Percentiles rank a stretch among this genome's conserved stretches.
These are phyloP conservation scores for Mycogone perniciosa DNA, from an alignment of 2,329 filamentous ascomycete genomes.

Conservation along the genomic window DNA sequence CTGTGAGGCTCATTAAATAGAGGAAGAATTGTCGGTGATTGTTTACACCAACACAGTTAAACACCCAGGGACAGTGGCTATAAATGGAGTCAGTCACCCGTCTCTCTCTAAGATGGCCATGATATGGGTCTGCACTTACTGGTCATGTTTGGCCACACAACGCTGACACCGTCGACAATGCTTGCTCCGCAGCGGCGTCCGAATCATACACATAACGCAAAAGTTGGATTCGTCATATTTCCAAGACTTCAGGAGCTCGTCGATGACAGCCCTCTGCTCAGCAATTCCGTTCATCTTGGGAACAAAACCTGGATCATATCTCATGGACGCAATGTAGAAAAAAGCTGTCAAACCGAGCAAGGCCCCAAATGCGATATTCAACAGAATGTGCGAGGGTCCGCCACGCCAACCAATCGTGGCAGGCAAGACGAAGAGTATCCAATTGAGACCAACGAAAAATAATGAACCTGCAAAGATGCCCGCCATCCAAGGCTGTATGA, in stretches of 20 bases:
- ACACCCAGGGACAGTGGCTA: slow-evolving; percentile 95
- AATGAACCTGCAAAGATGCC: slow-evolving; percentile 87
- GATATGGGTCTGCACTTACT: slow-evolving; percentile 52
- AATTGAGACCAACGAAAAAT: slow-evolving; percentile 73
- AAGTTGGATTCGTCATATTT: slow-evolving; percentile 94
- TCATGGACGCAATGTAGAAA: slow-evolving; percentile 84
- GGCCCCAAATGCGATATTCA: slow-evolving; percentile 68
- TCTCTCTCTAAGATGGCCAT: not conserved
- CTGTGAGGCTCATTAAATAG: slow-evolving; percentile 72
- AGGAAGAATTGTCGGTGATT: slow-evolving; percentile 95
- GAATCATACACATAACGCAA: slow-evolving; percentile 90
- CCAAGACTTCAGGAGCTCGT: slow-evolving; percentile 76
- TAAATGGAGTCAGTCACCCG: slow-evolving; percentile 18
- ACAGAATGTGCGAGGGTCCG: slow-evolving; percentile 50
- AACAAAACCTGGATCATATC: slow-evolving; percentile 84
- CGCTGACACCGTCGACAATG: slow-evolving; percentile 88
- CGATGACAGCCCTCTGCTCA: slow-evolving; percentile 82
- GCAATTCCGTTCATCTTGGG: slow-evolving; percentile 85
- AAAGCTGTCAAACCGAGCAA: slow-evolving; percentile 65
- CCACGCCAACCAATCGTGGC: slow-evolving; percentile 23
- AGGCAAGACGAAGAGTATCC: slow-evolving; percentile 65
- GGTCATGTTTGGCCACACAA: slow-evolving; percentile 93
- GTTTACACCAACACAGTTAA: slow-evolving; percentile 92
- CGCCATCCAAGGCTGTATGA: slow-evolving; percentile 71
- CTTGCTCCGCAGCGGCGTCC: slow-evolving; percentile 87